Base-by-base conservation (phyloP, 192 early-diverging fungal species). In the Gamsiella multidivaricata region DNA sequence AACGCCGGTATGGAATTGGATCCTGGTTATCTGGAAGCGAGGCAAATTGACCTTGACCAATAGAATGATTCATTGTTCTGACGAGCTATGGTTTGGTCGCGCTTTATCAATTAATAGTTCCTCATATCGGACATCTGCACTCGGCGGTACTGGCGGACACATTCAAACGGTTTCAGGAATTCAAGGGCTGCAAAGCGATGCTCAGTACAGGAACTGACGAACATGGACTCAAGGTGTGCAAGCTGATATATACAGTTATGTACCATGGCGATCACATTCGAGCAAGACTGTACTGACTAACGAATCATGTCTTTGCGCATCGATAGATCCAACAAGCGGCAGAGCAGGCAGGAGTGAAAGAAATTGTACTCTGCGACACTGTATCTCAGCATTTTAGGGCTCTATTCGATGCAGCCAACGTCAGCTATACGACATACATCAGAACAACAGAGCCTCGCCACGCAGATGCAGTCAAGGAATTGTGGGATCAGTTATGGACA, bases 111-210 rank as follows among this genome's bases (percentile, higher is more conserved):
- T n/a, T n/a, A 33, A 66, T 85, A 83, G 92, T 85, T 12, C 96
- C 96, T 18, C 97, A 98, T 80, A 93, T 98, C 72, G 97, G 97
- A 12, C 97, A 98, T 64, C 81, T 98, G 59, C 96, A 96, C 78
- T 93, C 96, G 6, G 83, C 91, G 0, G 94, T 97, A 10, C 74
- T 98, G 1, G 90, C 92, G 1, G 97, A 98, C 67, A 88, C 89
- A 7, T 70, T 97, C 20, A 87, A 88, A 61, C 80, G 96, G 25
- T 96, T 88, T 62, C 87, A 91, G 59, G 86, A 85, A 29, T 61
- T 98, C 47, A 90, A 86, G 34, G 95, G 93, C 17, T 72, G 86
- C 25, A 65, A 62, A 20, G 80, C 86, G 1, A 23, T 91, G 12
- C 57, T 92, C 17, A 83, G 81, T 25, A 91, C 91, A 3, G 97